phyloP scores from a whole-genome alignment of 1,284 basidiomycete genomes.

The Stereum hirsutum region DNA sequence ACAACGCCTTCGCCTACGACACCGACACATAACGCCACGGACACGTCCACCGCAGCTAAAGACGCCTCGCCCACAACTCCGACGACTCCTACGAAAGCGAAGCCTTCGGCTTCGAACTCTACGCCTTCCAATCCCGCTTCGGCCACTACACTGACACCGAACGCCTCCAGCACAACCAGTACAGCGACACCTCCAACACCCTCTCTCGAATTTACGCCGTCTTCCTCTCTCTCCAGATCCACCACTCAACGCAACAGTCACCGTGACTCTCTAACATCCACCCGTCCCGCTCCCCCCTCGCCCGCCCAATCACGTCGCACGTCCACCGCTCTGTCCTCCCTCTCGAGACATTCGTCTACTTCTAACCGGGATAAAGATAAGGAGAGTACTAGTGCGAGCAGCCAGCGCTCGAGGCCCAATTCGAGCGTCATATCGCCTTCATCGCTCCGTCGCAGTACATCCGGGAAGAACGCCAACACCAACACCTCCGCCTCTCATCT shows the following conservation, averaged over 20 bases:
- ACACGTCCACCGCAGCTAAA: too few relatives aligned
- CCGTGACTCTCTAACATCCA: constrained; percentile 35
- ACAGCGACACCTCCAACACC: constrained; percentile 11
- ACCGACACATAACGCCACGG: not conserved
- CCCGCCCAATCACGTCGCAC: constrained; percentile 49
- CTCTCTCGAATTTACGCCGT: not conserved
- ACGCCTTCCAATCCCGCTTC: constrained; percentile 8
- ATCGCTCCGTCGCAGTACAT: too few relatives aligned
- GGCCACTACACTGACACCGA: not conserved
- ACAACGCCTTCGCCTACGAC: constrained; percentile 14
- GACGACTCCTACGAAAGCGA: not conserved
- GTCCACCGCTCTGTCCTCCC: constrained; percentile 30
- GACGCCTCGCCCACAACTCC: not conserved
- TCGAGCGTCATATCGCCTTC: too few relatives aligned
- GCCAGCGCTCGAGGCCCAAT: too few relatives aligned
- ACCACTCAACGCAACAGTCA: constrained; percentile 9
- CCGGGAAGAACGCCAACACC: too few relatives aligned
- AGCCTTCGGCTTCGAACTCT: not conserved
- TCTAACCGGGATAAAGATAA: too few relatives aligned
- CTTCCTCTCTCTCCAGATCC: too few relatives aligned
- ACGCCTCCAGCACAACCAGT: constrained; percentile 2
- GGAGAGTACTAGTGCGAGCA: too few relatives aligned
- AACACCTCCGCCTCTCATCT: too few relatives aligned
- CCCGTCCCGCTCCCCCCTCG: constrained; percentile 57
- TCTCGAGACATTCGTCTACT: too few relatives aligned